phyloP scores from a whole-genome alignment of 345 rosid genomes.

The Microthlaspi erraticum region DNA sequence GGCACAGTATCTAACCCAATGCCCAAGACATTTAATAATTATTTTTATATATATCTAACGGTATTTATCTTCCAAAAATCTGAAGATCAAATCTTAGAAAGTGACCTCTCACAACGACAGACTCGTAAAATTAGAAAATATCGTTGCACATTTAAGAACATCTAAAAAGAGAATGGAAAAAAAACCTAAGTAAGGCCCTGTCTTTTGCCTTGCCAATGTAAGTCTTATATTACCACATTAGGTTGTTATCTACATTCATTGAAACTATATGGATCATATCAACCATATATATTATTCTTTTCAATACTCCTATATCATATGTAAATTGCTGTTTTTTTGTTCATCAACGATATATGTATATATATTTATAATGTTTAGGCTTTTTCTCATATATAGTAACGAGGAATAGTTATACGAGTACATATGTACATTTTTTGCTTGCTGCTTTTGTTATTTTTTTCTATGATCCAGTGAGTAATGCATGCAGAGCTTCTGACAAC shows the following conservation, averaged over 20 bases:
- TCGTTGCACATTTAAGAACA: constrained; percentile 35
- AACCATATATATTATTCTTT: constrained; percentile 5
- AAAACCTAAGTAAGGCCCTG: constrained; percentile 40
- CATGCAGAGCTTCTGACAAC: constrained; percentile 47
- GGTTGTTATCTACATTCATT: constrained; percentile 22
- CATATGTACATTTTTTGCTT: constrained; percentile 36
- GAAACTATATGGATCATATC: constrained; percentile 19
- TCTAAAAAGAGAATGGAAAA: constrained; percentile 32
- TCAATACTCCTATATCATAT: constrained; percentile 3
- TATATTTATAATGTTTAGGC: neutral
- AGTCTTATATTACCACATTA: constrained; percentile 42
- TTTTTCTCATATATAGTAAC: constrained; percentile 20
- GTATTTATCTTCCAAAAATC: neutral
- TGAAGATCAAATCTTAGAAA: constrained; percentile 32
- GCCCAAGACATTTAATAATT: constrained; percentile 20
- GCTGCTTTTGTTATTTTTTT: constrained; percentile 34
- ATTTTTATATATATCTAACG: neutral
- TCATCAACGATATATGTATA: neutral
- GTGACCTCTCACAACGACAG: constrained; percentile 29
- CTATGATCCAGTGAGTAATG: constrained; percentile 49
- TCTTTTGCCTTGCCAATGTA: constrained; percentile 37
- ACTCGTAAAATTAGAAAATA: constrained; percentile 36
- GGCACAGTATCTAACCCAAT: constrained; percentile 17
- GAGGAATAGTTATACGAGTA: constrained; percentile 37
- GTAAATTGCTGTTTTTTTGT: neutral